Evolutionary conservation across 2,329 filamentous ascomycete species (phyloP).

Genomic region (Aspergillus thermomutatus): DNA sequence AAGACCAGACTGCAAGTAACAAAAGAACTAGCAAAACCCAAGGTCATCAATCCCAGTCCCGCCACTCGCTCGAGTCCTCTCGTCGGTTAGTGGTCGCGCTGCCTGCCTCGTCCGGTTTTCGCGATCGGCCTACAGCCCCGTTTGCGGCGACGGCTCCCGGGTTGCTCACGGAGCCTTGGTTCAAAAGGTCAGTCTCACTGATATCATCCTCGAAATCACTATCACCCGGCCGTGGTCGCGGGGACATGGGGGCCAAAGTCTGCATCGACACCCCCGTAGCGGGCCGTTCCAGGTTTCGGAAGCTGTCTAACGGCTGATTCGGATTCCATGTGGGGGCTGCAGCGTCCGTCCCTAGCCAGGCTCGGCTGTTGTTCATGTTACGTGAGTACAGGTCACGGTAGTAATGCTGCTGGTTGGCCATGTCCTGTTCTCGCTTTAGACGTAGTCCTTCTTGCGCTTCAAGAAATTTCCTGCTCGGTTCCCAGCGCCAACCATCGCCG

Average conservation of each 20-base stretch:
- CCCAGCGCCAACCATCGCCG: constrained; percentile 94
- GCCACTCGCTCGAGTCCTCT: constrained; percentile 35
- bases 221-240: constrained; percentile 33
- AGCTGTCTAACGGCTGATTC: constrained; percentile 15
- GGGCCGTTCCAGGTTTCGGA: constrained; percentile 29
- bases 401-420: constrained; percentile 28
- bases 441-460: constrained; percentile 50
- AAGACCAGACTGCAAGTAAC: background rate
- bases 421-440: constrained; percentile 27
- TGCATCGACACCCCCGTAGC: constrained; percentile 43
- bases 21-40: constrained; percentile 4
- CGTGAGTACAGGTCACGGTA: constrained; percentile 35
- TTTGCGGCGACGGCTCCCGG: background rate
- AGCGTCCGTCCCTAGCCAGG: constrained; percentile 21
- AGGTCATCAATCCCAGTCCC: constrained; percentile 36
- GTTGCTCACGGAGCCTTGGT: constrained; percentile 3
- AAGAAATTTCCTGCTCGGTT: constrained; percentile 75
- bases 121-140: background rate
- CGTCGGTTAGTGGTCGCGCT: constrained; percentile 4
- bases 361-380: constrained; percentile 29
- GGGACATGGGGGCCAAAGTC: constrained; percentile 39
- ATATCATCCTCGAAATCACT: constrained; percentile 31
- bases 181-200: constrained; percentile 21
- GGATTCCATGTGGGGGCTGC: constrained; percentile 19
- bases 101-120: background rate